phyloP scores from a whole-genome alignment of 768 basidiomycete species.

The Kwoniella newhampshirensis region DNA sequence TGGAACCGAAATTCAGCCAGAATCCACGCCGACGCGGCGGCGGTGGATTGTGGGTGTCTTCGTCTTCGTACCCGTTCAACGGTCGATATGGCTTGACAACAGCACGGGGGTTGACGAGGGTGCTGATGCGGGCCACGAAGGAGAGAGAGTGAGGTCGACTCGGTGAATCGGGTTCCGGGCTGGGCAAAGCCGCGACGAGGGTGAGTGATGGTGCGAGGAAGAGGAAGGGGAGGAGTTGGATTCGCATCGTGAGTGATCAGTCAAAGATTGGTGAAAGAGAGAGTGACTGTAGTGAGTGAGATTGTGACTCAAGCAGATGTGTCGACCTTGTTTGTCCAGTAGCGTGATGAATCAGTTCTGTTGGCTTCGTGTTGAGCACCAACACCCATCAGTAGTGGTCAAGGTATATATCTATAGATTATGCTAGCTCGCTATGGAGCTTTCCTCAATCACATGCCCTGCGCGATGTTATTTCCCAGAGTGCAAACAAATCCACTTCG shows the following conservation, averaged over 20 bases:
- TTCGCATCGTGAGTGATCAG: conserved; percentile 3
- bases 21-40: background rate
- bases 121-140: conserved; percentile 6
- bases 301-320: background rate
- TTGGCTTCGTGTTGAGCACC: no score
- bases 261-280: background rate
- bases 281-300: background rate
- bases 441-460: no score
- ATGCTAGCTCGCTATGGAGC: no score
- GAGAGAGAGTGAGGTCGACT: conserved; percentile 1
- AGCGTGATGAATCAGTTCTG: no score
- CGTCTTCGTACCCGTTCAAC: conserved; percentile 1
- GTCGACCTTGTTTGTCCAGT: no score
- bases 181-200: conserved; percentile 4
- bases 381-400: no score
- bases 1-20: background rate
- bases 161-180: background rate
- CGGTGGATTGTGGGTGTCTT: background rate
- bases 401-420: no score
- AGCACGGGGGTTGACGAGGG: background rate
- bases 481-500: no score
- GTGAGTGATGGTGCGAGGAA: background rate
- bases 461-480: no score
- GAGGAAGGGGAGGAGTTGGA: conserved; percentile 9
- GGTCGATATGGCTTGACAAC: background rate